Percentiles rank a stretch among this genome's conserved stretches.
These are phyloP conservation scores for Cornus suecica DNA, from an alignment of 148 eudicot genomes.

Conservation along the genomic window DNA sequence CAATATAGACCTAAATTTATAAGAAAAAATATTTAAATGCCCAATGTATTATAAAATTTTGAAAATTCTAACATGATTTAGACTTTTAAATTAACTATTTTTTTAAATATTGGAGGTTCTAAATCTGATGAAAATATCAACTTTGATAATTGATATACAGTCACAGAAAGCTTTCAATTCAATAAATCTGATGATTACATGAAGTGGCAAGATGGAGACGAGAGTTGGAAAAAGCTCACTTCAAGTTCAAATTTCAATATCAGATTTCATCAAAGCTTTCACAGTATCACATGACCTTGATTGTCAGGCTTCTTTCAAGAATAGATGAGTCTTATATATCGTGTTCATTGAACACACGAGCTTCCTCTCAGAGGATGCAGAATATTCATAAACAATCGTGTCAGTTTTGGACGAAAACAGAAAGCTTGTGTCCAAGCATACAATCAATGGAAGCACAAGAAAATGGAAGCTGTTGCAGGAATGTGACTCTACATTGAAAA, in stretches of 20 bases:
- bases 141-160: conserved; percentile 30
- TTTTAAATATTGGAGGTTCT: too few species aligned
- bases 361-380: background rate
- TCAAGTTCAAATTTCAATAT: too few species aligned
- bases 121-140: conserved; percentile 20
- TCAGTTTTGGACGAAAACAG: conserved; percentile 35
- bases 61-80: too few species aligned
- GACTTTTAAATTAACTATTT: too few species aligned
- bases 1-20: too few species aligned
- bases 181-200: conserved; percentile 28
- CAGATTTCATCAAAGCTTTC: conserved; percentile 57
- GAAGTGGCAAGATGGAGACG: background rate
- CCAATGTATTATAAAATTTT: too few species aligned
- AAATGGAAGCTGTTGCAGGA: conserved; percentile 55
- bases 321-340: conserved; percentile 27
- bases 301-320: conserved; percentile 52
- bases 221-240: too few species aligned
- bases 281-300: conserved; percentile 50
- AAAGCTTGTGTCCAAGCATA: conserved; percentile 47
- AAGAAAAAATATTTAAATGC: too few species aligned
- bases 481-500: conserved; percentile 36
- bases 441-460: conserved; percentile 39
- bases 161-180: conserved; percentile 25
- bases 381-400: background rate
- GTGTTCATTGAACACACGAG: background rate